phyloP scores from a whole-genome alignment of 495 filamentous ascomycete genomes.

The Penicillium tannophilum region DNA sequence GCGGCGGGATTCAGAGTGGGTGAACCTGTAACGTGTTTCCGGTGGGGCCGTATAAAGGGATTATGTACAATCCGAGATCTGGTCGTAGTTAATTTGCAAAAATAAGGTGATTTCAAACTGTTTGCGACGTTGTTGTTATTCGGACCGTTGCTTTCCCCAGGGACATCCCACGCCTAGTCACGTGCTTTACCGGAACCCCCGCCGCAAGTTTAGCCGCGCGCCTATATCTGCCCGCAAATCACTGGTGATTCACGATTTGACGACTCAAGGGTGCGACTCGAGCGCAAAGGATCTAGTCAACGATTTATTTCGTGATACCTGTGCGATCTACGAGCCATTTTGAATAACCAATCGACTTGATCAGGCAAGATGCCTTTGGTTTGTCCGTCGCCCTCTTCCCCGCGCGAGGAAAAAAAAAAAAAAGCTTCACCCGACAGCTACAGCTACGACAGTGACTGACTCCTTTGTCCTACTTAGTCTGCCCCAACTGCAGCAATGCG shows the following conservation, averaged over 20 bases:
- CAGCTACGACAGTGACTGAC: slow-evolving; percentile 22
- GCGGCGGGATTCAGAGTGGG: not conserved
- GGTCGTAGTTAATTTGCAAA: not conserved
- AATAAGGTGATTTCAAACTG: not conserved
- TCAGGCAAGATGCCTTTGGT: slow-evolving; percentile 42
- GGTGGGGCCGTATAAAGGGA: not conserved
- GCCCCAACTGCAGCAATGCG: slow-evolving; percentile 88
- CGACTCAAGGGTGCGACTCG: slow-evolving; percentile 8
- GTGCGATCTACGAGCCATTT: not conserved
- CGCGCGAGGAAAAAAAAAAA: not conserved
- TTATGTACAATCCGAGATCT: slow-evolving; percentile 22
- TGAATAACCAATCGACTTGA: not conserved
- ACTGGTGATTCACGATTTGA: slow-evolving; percentile 5
- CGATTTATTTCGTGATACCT: not conserved
- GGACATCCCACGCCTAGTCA: slow-evolving; percentile 29
- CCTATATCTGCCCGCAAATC: slow-evolving; percentile 19
- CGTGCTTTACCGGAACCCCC: slow-evolving; percentile 21
- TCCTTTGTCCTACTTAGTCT: slow-evolving; percentile 59
- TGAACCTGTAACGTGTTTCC: not conserved
- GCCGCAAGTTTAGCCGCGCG: slow-evolving; percentile 31
- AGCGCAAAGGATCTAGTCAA: not conserved
- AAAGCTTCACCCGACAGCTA: not conserved
- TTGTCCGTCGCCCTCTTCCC: slow-evolving; percentile 34
- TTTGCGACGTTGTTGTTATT: slow-evolving; percentile 1
- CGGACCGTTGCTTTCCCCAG: slow-evolving; percentile 20